A percentile compares a stretch with the other conserved stretches of the same genome.
These are phyloP conservation scores for Schizosaccharomyces pombe DNA, from an alignment of 805 yeast species.

Conservation along the genomic window ASM294v3 CU329670.1:1174501-1175000, in stretches of 20 bases:
- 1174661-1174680: constrained; percentile 60
- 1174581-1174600: background rate
- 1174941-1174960: constrained; percentile 86
- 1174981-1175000: constrained; percentile 59
- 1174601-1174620: background rate
- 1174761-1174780: constrained; percentile 64
- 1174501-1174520: no score
- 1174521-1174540: no score
- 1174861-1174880: constrained; percentile 54
- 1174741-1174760: constrained; percentile 21
- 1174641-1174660: constrained; percentile 54
- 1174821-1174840: constrained; percentile 44
- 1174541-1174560: no score
- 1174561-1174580: background rate
- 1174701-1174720: constrained; percentile 35
- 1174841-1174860: constrained; percentile 44
- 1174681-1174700: constrained; percentile 57
- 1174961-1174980: constrained; percentile 77
- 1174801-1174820: constrained; percentile 41
- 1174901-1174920: constrained; percentile 94
- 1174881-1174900: constrained; percentile 74
- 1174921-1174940: constrained; percentile 80
- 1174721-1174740: background rate
- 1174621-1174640: constrained; percentile 52
- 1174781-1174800: constrained; percentile 42